Evolutionary conservation across 352 stramenopile species (phyloP).

Genomic region (Phytophthora colocasiae): DNA sequence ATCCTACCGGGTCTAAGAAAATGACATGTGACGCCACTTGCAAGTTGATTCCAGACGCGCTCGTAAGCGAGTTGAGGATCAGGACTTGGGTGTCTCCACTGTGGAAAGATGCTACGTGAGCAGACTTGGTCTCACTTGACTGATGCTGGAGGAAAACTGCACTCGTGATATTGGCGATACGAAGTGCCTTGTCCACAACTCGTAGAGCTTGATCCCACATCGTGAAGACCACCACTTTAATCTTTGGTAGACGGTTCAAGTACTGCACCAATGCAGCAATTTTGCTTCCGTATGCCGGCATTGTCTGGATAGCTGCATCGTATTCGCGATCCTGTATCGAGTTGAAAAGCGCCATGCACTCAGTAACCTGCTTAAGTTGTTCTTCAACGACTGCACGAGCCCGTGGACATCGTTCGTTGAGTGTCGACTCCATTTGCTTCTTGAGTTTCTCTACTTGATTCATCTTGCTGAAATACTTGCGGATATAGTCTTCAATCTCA

Average conservation of each 20-base stretch:
- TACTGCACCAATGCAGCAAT: slow-evolving; percentile 76
- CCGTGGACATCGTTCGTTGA: slow-evolving; percentile 67
- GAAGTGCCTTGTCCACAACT: slow-evolving; percentile 70
- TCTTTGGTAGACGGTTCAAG: slow-evolving; percentile 50
- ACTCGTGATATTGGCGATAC: slow-evolving; percentile 59
- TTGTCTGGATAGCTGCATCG: slow-evolving; percentile 26
- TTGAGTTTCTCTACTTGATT: slow-evolving; percentile 47
- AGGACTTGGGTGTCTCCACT: slow-evolving; percentile 71
- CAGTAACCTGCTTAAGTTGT: slow-evolving; percentile 54
- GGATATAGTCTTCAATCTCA: slow-evolving; percentile 77
- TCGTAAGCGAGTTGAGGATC: slow-evolving; percentile 83
- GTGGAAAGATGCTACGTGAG: slow-evolving; percentile 72
- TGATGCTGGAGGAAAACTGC: slow-evolving; percentile 81
- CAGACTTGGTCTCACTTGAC: slow-evolving; percentile 80
- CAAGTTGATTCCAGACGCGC: slow-evolving; percentile 86
- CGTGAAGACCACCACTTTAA: slow-evolving; percentile 86
- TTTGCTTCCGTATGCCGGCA: slow-evolving; percentile 75
- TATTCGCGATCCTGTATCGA: slow-evolving; percentile 23
- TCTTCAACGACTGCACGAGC: slow-evolving; percentile 52
- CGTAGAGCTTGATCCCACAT: slow-evolving; percentile 79
- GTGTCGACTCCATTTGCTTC: slow-evolving; percentile 64
- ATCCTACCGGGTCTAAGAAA: slow-evolving; percentile 81
- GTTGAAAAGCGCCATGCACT: slow-evolving; percentile 58
- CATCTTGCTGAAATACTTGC: slow-evolving; percentile 60
- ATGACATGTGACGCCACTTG: slow-evolving; percentile 86